Conservation (phyloP, 108 stramenopile species). For the Pseudonitzschia multiseries region DNA sequence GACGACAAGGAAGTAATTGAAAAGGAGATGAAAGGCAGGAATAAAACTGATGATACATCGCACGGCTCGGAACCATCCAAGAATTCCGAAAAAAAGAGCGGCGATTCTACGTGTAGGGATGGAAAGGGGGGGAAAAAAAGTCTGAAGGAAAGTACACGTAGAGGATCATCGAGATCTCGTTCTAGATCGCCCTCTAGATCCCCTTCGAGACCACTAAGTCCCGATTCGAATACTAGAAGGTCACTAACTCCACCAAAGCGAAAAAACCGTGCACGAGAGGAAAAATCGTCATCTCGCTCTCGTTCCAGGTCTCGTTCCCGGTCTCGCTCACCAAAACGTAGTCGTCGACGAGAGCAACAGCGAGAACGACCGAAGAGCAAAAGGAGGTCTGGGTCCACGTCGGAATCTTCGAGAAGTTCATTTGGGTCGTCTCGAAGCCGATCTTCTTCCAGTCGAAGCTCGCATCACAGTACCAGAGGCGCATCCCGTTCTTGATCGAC, state of each 20-base stretch:
- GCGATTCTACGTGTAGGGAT: neutral
- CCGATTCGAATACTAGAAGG: neutral
- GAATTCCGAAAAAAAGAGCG: neutral
- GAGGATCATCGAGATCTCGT: constrained; percentile 2
- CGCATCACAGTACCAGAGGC: constrained; percentile 11
- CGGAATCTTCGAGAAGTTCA: constrained; percentile 25
- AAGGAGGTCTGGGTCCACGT: neutral
- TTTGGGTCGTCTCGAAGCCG: constrained; percentile 9
- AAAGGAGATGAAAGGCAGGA: neutral
- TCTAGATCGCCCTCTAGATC: constrained; percentile 17
- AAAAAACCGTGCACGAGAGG: neutral
- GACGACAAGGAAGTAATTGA: neutral
- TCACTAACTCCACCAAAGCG: neutral
- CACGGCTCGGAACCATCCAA: neutral
- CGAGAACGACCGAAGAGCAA: neutral
- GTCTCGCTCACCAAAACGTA: neutral
- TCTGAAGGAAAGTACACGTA: neutral
- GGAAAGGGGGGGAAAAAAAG: too few relatives aligned
- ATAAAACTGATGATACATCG: neutral
- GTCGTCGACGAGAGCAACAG: neutral
- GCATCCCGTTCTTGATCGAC: constrained; percentile 1
- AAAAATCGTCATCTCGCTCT: constrained; percentile 7
- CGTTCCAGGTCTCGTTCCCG: constrained; percentile 23
- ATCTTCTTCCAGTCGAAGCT: constrained; percentile 15
- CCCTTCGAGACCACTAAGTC: constrained; percentile 5